Percentiles rank a stretch among this genome's conserved stretches.
Evolutionary conservation across 345 rosid species (phyloP).

Genomic region (Murraya koenigii): DNA sequence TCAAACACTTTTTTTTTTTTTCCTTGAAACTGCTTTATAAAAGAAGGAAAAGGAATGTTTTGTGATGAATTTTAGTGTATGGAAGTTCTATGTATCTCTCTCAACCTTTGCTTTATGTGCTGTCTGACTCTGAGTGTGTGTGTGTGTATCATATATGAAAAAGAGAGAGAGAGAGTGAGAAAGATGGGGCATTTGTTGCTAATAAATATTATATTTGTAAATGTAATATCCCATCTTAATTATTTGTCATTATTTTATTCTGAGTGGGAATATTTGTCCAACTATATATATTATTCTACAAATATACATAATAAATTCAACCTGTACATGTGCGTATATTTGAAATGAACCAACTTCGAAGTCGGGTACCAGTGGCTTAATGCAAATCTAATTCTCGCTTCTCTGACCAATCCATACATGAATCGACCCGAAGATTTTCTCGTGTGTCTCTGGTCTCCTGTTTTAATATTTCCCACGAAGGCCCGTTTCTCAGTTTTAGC

Average conservation of each 20-base stretch:
- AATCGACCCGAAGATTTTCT: background rate
- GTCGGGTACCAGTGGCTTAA: background rate
- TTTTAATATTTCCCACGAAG: background rate
- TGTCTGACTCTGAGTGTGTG: constrained; percentile 8
- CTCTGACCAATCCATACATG: background rate
- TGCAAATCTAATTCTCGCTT: background rate
- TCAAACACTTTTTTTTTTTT: background rate
- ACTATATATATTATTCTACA: background rate
- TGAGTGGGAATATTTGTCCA: constrained; percentile 13
- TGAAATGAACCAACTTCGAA: background rate
- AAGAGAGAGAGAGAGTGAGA: constrained; percentile 30
- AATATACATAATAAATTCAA: background rate
- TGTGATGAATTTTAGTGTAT: constrained; percentile 35
- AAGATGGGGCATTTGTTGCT: background rate
- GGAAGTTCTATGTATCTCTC: constrained; percentile 42
- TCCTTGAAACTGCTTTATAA: constrained; percentile 23
- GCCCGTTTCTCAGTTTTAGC: too few relatives aligned
- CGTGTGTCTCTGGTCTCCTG: background rate
- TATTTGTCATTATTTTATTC: background rate
- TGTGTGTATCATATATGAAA: background rate
- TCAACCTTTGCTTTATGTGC: constrained; percentile 31
- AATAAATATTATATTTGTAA: background rate
- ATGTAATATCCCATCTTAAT: background rate
- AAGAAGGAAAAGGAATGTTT: constrained; percentile 37
- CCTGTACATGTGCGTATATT: too few relatives aligned